Percentiles rank a stretch among this genome's conserved stretches.
These are phyloP conservation scores for Solanum acaule DNA, from an alignment of 257 asterid species.

Conservation along the genomic window DNA sequence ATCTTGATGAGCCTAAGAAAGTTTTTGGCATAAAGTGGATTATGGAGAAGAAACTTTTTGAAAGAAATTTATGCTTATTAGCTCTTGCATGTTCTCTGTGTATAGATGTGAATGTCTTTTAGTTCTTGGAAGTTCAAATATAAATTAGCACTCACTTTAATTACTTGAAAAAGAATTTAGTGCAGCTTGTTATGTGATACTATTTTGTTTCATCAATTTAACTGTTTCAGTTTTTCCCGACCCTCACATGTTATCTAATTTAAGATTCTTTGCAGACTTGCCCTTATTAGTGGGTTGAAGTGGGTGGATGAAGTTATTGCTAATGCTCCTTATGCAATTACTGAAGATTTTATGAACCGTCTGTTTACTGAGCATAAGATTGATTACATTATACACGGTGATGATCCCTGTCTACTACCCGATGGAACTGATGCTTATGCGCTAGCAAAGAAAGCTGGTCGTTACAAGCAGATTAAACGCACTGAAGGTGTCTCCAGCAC, in stretches of 20 bases:
- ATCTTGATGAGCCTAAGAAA: background rate
- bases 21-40: background rate
- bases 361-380: slow-evolving; percentile 6
- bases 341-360: slow-evolving; percentile 16
- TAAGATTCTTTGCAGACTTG: slow-evolving; percentile 16
- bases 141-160: background rate
- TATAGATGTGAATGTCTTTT: background rate
- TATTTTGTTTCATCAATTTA: background rate
- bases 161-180: background rate
- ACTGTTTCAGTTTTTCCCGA: background rate
- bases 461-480: slow-evolving; percentile 14
- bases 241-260: slow-evolving; percentile 7
- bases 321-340: slow-evolving; percentile 10
- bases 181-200: background rate
- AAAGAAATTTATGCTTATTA: background rate
- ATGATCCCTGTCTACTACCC: slow-evolving; percentile 11
- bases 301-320: slow-evolving; percentile 12
- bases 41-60: background rate
- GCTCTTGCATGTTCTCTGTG: background rate
- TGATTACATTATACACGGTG: slow-evolving; percentile 15
- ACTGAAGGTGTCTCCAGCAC: slow-evolving; percentile 19
- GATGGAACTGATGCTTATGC: slow-evolving; percentile 20
- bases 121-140: background rate
- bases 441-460: slow-evolving; percentile 10
- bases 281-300: slow-evolving; percentile 12